A percentile compares a stretch with the other conserved stretches of the same genome.
Conservation (phyloP, 768 basidiomycete species). For the Mycena sanguinolenta region DNA sequence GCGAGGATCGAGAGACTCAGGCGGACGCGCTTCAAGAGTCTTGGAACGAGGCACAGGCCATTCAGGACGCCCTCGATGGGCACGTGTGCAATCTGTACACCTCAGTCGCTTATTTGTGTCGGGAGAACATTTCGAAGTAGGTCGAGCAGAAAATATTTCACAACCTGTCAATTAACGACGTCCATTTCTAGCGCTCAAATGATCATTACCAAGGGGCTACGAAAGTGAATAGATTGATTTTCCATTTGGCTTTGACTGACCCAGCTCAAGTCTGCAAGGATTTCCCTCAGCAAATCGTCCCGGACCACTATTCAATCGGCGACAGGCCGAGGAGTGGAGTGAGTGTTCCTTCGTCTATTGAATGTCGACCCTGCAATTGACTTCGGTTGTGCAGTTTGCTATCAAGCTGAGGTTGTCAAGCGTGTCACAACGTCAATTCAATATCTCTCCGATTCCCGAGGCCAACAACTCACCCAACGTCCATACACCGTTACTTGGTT, state of each 20-base stretch:
- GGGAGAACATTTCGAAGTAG: slow-evolving; percentile 66
- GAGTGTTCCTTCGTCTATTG: neutral
- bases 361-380: neutral
- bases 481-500: slow-evolving; percentile 31
- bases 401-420: slow-evolving; percentile 27
- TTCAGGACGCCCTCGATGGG: slow-evolving; percentile 61
- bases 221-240: slow-evolving; percentile 50
- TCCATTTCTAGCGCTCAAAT: slow-evolving; percentile 56
- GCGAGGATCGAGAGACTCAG: slow-evolving; percentile 54
- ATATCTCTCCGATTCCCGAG: slow-evolving; percentile 23
- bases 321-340: slow-evolving; percentile 37
- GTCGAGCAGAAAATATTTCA: slow-evolving; percentile 35
- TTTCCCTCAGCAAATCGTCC: slow-evolving; percentile 15
- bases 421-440: slow-evolving; percentile 26
- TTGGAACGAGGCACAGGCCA: slow-evolving; percentile 60
- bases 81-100: slow-evolving; percentile 66
- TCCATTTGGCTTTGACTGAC: neutral
- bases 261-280: slow-evolving; percentile 23
- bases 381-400: neutral
- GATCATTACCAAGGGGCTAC: slow-evolving; percentile 59
- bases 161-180: neutral
- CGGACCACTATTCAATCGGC: slow-evolving; percentile 28
- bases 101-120: slow-evolving; percentile 59
- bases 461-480: slow-evolving; percentile 22
- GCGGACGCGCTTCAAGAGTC: slow-evolving; percentile 60